Base-by-base conservation (phyloP, 2,329 filamentous ascomycete species). In the Phoma herbarum region DNA sequence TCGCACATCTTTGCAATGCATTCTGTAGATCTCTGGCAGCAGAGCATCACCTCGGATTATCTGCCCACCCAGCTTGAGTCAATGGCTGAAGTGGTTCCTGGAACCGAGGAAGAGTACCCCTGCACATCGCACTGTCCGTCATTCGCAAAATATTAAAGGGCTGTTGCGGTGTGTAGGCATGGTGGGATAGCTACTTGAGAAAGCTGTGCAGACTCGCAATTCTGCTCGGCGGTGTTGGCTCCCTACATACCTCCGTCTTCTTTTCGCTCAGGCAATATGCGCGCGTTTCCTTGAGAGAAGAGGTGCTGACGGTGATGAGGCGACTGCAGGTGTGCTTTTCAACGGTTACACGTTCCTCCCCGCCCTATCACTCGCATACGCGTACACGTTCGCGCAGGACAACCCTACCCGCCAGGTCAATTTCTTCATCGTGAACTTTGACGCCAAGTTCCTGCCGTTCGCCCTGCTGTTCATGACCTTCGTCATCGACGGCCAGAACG, bases 341-440 rank as follows among this genome's bases (percentile, higher is more conserved):
- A 80, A 82, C 50, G 79, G 80, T 43, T 75, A 77, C 57, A 79
- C 83, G 46, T 87, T 89, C 63, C 74, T 83, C 50, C 66, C 76
- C 52, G 72, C 90, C 12, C 83, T 99, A 52, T 88, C 90, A 51
- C 82, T 97, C 60, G 92, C 93, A 39, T 85, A 97, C 72, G 83
- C 86, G 48, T 97, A 97, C 75, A 97, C 93, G 6, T 91, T 88
- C 64, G 88, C 89, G 1, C 93, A 97, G 77, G 93, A 97, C 70
- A 91, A 94, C 74, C 88, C 91, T 31, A 91, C 91, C 49, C 83
- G 83, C 68, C 90, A 90, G 74, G 86, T 90, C 6, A 89, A 84
- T 53, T 94, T 96, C 75, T 91, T 93, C 80, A 86, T 98, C 73
- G 79, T 97, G 67, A 90, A 86, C 37, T 90, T 98, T 59, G 92